Evolutionary conservation across 768 basidiomycete genomes (phyloP).

Genomic region (Hygrophorus russula): DNA sequence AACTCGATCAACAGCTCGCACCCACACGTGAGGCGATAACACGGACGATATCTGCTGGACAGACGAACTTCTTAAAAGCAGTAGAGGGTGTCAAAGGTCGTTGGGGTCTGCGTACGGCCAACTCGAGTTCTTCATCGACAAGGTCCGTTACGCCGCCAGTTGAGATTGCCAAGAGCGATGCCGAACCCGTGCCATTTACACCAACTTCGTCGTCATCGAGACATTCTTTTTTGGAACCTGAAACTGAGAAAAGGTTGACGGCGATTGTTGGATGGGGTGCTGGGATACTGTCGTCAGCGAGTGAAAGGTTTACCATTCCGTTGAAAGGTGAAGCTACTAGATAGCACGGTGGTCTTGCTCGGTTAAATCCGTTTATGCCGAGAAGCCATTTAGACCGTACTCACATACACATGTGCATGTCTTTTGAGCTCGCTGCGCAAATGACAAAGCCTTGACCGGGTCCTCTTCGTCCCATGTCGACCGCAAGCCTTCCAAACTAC

Average conservation of each 20-base stretch:
- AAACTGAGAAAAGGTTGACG: conserved; percentile 12
- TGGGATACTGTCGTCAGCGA: conserved; percentile 32
- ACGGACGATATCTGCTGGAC: conserved; percentile 61
- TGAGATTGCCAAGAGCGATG: conserved; percentile 3
- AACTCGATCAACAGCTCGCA: conserved; percentile 86
- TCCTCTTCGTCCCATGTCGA: conserved; percentile 31
- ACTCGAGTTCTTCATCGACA: conserved; percentile 9
- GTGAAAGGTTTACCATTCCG: conserved; percentile 16
- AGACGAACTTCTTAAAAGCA: conserved; percentile 77
- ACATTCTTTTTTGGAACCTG: conserved; percentile 7
- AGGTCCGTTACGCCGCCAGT: conserved; percentile 23
- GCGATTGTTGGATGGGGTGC: conserved; percentile 28
- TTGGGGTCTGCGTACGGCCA: conserved; percentile 34
- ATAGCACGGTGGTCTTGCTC: too few species aligned
- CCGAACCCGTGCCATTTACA: background rate
- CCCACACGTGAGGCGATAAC: conserved; percentile 86
- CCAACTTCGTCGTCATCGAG: conserved; percentile 3
- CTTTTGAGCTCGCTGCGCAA: too few species aligned
- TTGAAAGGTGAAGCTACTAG: too few species aligned
- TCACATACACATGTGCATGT: too few species aligned
- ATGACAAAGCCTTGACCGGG: too few species aligned
- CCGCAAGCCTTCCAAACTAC: conserved; percentile 43
- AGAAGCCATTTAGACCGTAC: too few species aligned
- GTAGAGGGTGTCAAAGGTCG: conserved; percentile 80
- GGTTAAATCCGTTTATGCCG: too few species aligned